Base-by-base conservation (phyloP, 2,329 filamentous ascomycete genomes). In the Ceratocystis cacaofunesta region DNA sequence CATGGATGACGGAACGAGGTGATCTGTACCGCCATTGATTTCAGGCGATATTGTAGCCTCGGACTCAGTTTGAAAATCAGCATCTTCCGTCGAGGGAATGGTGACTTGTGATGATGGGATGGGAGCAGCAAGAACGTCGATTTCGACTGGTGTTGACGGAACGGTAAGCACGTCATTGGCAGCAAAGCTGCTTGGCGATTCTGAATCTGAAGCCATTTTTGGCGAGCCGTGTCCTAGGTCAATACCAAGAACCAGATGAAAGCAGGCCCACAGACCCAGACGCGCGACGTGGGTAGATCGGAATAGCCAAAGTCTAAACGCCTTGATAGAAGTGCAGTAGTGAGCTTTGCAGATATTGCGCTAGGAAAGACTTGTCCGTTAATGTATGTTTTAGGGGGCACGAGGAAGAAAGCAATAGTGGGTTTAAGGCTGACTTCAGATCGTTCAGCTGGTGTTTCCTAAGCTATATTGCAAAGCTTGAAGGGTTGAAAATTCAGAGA, bases 51-150 rank as follows among this genome's bases (percentile, higher is more conserved):
- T 81, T 0, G 79, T 80, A 61, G 75, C 71, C 3, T 75, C 76
- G 70, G 55, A n/a, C 68, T 83, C 79, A 2, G 77, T 78, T 69
- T 76, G 79, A 72, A 83, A 82, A 0, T 79, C 81, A 60, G 75
- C 71, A 5, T 75, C 76, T 70, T 83, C 80, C n/a, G 82, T 85
- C 1, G 81, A 82, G 10, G 80, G 79, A n/a, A 85, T 74, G 22
- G 81, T 82, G 44, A 78, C 75, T 68, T 84, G 81, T 17, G 81
- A 82, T 32, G 48, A 30, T 17, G 61, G 55, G 5, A 46, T 43
- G 5, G 61, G 25, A n/a, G 50, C 46, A n/a, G 50, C 46, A 8
- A 60, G 61, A 22, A 50, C 61, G 7, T 63, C 65, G n/a, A 60
- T 12, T n/a, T 66, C 61, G 41, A 32, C 30, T 5, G 62, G 62